These are phyloP conservation scores for Pyricularia pennisetigena DNA, from an alignment of 2,329 filamentous ascomycete species.

Conservation along the genomic window DNA sequence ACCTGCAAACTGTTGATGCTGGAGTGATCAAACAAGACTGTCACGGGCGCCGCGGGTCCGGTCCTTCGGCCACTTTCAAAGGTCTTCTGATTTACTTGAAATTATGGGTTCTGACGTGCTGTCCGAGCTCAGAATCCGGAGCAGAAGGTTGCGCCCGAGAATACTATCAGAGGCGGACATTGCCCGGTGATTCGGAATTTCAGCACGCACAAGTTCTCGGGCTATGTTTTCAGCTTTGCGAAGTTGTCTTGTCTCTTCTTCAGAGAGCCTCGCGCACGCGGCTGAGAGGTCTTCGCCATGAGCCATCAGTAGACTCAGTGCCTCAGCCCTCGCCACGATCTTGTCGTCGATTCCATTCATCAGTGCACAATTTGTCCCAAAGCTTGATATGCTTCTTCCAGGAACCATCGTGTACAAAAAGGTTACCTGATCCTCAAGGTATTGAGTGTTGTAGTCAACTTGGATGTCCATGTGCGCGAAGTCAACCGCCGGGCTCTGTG, in stretches of 20 bases:
- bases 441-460: constrained; percentile 40
- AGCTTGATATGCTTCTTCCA: constrained; percentile 70
- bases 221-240: constrained; percentile 53
- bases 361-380: constrained; percentile 76
- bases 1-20: background rate
- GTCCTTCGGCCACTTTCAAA: background rate
- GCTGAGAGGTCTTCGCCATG: constrained; percentile 68
- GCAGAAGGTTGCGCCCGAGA: background rate
- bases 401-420: constrained; percentile 62
- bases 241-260: constrained; percentile 55
- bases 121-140: background rate
- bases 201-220: constrained; percentile 39
- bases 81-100: background rate
- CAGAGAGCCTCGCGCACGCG: constrained; percentile 58
- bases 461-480: constrained; percentile 67
- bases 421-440: constrained; percentile 52
- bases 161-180: background rate
- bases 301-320: constrained; percentile 57
- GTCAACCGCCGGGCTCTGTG: constrained; percentile 34
- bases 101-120: background rate
- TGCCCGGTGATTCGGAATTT: background rate
- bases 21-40: background rate
- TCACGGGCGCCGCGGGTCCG: background rate
- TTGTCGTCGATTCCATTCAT: constrained; percentile 71
- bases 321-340: constrained; percentile 67